Evolutionary conservation across 371 early-diverging fungal genomes (phyloP).

Genomic region (Rhizomucor pusillus): DNA sequence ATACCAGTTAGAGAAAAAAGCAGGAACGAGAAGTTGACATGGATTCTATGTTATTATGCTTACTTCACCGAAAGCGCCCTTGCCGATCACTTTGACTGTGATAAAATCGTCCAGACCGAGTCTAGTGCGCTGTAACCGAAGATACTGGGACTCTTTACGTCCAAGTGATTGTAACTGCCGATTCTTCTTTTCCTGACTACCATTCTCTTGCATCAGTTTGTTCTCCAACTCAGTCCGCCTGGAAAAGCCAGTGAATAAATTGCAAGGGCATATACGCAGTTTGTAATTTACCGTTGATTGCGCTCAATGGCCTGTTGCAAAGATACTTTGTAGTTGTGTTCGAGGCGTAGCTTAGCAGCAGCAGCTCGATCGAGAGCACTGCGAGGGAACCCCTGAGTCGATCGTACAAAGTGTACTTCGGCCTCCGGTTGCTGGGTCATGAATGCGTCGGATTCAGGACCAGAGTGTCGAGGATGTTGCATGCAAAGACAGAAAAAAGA

Average conservation of each 20-base stretch:
- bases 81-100: constrained; percentile 99
- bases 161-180: constrained; percentile 81
- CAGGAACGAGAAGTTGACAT: not conserved
- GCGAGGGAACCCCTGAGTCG: constrained; percentile 69
- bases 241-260: not conserved
- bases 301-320: constrained; percentile 89
- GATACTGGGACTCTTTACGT: constrained; percentile 89
- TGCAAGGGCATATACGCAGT: no score
- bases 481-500: not conserved
- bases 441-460: no score
- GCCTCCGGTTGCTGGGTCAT: constrained; percentile 14
- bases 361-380: constrained; percentile 82
- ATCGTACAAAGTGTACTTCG: constrained; percentile 46
- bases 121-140: constrained; percentile 89
- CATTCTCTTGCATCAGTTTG: constrained; percentile 66
- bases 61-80: constrained; percentile 99
- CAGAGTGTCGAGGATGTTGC: not conserved
- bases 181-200: constrained; percentile 85
- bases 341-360: constrained; percentile 83
- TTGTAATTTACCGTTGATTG: constrained; percentile 81
- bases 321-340: constrained; percentile 84
- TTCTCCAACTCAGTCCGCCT: constrained; percentile 83
- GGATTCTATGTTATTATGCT: not conserved
- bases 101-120: constrained; percentile 93
- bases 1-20: not conserved